These are phyloP conservation scores for Syncephalastrum monosporum DNA, from an alignment of 371 early-diverging fungal species.

Conservation along the genomic window DNA sequence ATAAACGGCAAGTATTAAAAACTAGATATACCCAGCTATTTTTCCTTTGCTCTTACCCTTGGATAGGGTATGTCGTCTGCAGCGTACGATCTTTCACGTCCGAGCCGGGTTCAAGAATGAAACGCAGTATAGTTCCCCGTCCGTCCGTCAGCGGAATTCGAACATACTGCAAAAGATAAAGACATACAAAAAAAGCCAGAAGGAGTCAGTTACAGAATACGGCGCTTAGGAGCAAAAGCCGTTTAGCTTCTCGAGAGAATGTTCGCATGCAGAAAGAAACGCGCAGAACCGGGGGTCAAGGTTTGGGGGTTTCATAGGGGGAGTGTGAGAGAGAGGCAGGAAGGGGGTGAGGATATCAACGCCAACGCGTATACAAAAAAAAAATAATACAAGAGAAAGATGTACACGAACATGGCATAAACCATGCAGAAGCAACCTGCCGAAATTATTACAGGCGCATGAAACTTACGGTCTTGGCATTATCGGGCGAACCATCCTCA, in stretches of 20 bases:
- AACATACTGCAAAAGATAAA: conserved; percentile 56
- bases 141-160: conserved; percentile 74
- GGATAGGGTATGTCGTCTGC: conserved; percentile 81
- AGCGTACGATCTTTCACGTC: conserved; percentile 56
- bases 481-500: conserved; percentile 58
- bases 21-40: background rate
- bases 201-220: too few species aligned
- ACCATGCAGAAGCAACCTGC: too few species aligned
- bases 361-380: too few species aligned
- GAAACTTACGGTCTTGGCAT: conserved; percentile 52
- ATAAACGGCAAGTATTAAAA: conserved; percentile 6
- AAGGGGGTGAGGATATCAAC: too few species aligned
- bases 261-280: conserved; percentile 19
- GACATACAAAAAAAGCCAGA: conserved; percentile 1
- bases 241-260: conserved; percentile 19
- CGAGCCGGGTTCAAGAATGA: conserved; percentile 80
- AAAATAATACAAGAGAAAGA: too few species aligned
- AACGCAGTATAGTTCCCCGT: conserved; percentile 69
- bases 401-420: too few species aligned
- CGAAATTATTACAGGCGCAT: background rate
- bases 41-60: conserved; percentile 51
- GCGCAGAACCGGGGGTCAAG: conserved; percentile 4
- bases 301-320: too few species aligned
- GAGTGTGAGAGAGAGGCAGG: too few species aligned
- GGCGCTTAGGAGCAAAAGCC: background rate